Conservation (phyloP, 2,329 filamentous ascomycete species). For the Pseudocercospora cruenta region DNA sequence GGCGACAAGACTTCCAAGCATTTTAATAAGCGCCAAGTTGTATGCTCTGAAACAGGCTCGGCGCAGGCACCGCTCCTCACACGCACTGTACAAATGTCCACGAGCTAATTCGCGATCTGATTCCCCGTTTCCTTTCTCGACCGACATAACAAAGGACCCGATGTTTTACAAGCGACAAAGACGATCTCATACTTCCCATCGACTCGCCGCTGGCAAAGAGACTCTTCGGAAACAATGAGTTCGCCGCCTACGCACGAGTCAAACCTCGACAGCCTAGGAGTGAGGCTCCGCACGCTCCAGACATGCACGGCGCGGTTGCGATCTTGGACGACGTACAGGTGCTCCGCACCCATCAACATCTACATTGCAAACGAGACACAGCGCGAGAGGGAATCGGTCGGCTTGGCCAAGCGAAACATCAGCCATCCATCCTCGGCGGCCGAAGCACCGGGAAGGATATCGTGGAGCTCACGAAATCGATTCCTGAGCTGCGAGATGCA, state of each 20-base stretch:
- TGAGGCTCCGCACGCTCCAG: neutral
- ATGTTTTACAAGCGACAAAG: neutral
- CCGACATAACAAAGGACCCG: neutral
- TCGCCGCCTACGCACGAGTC: no score
- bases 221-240: neutral
- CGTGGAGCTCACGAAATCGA: no score
- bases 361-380: no score
- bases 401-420: neutral
- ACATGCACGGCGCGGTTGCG: neutral
- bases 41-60: no score
- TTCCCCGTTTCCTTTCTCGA: neutral
- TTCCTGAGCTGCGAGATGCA: no score
- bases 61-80: neutral
- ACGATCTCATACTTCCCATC: neutral
- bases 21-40: neutral
- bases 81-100: neutral
- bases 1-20: neutral
- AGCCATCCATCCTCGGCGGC: neutral
- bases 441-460: neutral
- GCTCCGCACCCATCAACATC: no score
- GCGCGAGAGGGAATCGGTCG: neutral
- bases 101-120: neutral
- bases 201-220: neutral
- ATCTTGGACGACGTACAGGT: neutral
- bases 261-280: no score